phyloP scores from a whole-genome alignment of 2,329 filamentous ascomycete genomes.

The Ophiosphaerella herpotricha region DNA sequence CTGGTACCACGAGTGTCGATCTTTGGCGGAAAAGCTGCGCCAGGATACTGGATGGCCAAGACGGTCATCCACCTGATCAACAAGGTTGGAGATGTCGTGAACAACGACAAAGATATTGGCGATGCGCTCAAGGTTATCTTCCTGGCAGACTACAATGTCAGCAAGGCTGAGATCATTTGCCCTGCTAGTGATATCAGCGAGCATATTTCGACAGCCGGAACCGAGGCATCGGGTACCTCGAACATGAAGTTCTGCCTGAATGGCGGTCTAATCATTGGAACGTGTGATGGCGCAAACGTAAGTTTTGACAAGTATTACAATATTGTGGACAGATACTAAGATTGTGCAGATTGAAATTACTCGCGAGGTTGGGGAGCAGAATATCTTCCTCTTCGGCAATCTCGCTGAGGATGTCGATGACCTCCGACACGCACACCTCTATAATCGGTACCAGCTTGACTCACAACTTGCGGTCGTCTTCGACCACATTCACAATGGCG shows the following conservation, averaged over 20 bases:
- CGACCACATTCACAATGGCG: constrained; percentile 75
- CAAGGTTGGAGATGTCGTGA: constrained; percentile 85
- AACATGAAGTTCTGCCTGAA: constrained; percentile 99
- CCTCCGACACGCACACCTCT: constrained; percentile 86
- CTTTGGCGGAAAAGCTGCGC: constrained; percentile 96
- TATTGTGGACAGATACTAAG: constrained; percentile 1
- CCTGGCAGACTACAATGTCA: constrained; percentile 98
- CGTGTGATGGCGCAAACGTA: constrained; percentile 96
- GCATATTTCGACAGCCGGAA: constrained; percentile 97
- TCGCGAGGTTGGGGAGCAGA: constrained; percentile 91
- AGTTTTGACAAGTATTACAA: constrained; percentile 45
- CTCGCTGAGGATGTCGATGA: constrained; percentile 96
- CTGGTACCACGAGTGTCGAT: constrained; percentile 87
- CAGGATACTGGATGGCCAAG: constrained; percentile 99
- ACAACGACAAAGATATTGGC: constrained; percentile 88
- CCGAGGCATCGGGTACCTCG: constrained; percentile 83
- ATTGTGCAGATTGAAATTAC: constrained; percentile 83
- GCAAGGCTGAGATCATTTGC: constrained; percentile 96
- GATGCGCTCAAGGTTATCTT: constrained; percentile 97
- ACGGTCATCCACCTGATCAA: constrained; percentile 98
- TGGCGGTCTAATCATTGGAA: constrained; percentile 95
- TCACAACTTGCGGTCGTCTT: constrained; percentile 80
- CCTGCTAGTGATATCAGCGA: constrained; percentile 96
- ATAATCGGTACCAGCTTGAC: constrained; percentile 79
- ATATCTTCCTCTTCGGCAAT: constrained; percentile 98